Percentiles rank a stretch among this genome's conserved stretches.
These are phyloP conservation scores for Ophiobolus disseminans DNA, from an alignment of 2,329 filamentous ascomycete genomes.

Conservation along the genomic window DNA sequence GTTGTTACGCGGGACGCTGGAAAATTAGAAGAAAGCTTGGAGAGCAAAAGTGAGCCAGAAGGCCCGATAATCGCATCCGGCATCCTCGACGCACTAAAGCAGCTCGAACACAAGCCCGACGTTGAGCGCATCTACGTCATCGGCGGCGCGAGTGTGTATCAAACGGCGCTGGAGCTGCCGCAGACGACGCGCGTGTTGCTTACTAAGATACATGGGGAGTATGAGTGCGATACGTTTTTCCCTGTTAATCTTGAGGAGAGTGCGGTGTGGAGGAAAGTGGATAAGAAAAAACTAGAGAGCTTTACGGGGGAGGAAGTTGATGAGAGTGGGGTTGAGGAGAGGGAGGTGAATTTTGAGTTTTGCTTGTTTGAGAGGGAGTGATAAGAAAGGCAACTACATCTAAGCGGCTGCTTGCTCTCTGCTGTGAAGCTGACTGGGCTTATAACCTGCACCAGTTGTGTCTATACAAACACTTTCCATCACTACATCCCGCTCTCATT, in stretches of 20 bases:
- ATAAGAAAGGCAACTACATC: neutral
- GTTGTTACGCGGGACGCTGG: conserved; percentile 69
- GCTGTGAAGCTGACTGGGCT: too few relatives aligned
- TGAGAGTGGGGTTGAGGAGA: conserved; percentile 67
- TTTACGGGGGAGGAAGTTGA: conserved; percentile 72
- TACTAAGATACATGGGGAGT: conserved; percentile 72
- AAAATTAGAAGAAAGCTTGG: conserved; percentile 20
- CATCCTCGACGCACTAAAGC: conserved; percentile 53
- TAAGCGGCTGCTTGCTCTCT: too few relatives aligned
- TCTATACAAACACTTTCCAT: too few relatives aligned
- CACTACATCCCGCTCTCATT: too few relatives aligned
- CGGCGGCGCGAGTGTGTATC: conserved; percentile 87
- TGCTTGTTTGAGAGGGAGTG: conserved; percentile 67
- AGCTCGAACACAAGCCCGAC: conserved; percentile 26
- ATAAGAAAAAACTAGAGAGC: conserved; percentile 61
- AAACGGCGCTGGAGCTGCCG: conserved; percentile 66
- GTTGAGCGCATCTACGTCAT: conserved; percentile 74
- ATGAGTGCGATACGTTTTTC: conserved; percentile 79
- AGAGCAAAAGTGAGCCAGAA: conserved; percentile 10
- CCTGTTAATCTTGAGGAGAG: conserved; percentile 62
- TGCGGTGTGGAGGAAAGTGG: conserved; percentile 62
- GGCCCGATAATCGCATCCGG: conserved; percentile 66
- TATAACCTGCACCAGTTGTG: too few relatives aligned
- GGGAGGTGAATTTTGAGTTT: conserved; percentile 71
- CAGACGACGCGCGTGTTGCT: conserved; percentile 70